Base-by-base conservation (phyloP, 257 asterid genomes). In the Solanum habrochaites region DNA sequence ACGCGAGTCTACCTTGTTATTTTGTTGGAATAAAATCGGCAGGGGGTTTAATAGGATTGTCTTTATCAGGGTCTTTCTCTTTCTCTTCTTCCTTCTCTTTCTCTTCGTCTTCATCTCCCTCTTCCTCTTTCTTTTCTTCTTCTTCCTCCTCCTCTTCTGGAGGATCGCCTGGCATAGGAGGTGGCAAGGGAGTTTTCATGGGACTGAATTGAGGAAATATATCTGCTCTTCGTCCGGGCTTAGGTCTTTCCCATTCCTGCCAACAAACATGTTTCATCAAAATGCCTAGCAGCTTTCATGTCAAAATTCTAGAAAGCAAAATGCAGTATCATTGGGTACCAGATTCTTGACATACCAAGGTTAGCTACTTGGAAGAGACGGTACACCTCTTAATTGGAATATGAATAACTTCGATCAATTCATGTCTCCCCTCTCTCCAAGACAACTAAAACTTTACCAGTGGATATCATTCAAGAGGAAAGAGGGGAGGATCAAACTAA, bases 171-270 rank as follows among this genome's bases (percentile, higher is more conserved):
- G 87, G 87, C 69, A 85, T 42, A 47, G 87, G 87, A 72, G 73
- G 87, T 21, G 87, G 87, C 73, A 85, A 90, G 29, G 98, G 98
- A 85, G 99, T 96, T 90, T 95, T 96, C 98, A 94, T 94, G 14
- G 99, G 99, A 89, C 98, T 94, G 92, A 96, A 96, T 88, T 94
- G 96, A 10, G 98, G 99, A 37, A 96, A 93, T 47, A 96, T 93
- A 86, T 96, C 98, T 0, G 87, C 83, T 85, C 87, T 85, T 58
- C 83, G 83, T 11, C 87, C 87, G 1, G 87, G 83, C 72, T 72
- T 85, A 4, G 87, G 87, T 42, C 87, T 85, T 72, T 69, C 83
- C 87, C 87, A 85, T 72, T 85, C 87, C 87, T 85, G 87, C 73
- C 83, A 72, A 70, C 49, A 81, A 49, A 31, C 69, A 81, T 49